Percentiles rank a stretch among this genome's conserved stretches.
Evolutionary conservation across 371 early-diverging fungal genomes (phyloP).

Genomic region (Mortierella sp.): DNA sequence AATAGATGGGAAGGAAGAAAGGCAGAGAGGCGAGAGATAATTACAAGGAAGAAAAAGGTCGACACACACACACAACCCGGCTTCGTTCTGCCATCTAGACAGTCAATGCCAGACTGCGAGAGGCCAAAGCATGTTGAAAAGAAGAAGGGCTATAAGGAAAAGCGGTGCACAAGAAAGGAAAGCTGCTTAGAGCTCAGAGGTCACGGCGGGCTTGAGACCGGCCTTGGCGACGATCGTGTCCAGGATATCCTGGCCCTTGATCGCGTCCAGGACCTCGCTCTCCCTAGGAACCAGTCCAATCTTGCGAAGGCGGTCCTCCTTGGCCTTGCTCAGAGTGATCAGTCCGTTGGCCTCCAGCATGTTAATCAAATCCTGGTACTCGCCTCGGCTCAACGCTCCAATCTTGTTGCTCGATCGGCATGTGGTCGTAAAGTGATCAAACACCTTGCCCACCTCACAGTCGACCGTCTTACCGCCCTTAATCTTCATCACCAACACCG

Average conservation of each 20-base stretch:
- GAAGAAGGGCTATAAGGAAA: background rate
- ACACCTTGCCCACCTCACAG: constrained; percentile 70
- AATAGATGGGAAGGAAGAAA: background rate
- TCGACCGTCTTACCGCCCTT: constrained; percentile 57
- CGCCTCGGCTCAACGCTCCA: constrained; percentile 79
- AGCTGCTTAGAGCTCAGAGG: background rate
- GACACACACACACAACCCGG: background rate
- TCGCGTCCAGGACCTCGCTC: constrained; percentile 64
- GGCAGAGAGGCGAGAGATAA: background rate
- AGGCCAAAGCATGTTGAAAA: background rate
- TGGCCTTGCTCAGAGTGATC: constrained; percentile 65
- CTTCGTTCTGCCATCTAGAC: background rate
- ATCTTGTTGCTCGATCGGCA: constrained; percentile 66
- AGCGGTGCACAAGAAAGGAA: background rate
- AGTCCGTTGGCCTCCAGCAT: constrained; percentile 84
- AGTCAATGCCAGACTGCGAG: background rate
- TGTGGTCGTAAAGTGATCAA: constrained; percentile 66
- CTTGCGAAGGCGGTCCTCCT: constrained; percentile 65
- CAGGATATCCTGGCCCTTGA: constrained; percentile 46
- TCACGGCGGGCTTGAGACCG: background rate
- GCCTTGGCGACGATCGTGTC: constrained; percentile 26
- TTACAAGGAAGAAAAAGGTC: background rate
- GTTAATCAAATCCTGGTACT: constrained; percentile 81
- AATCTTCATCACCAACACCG: constrained; percentile 63
- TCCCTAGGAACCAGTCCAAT: constrained; percentile 65